Evolutionary conservation across 441 rosid genomes (phyloP), one percentile per base, ranked within the genome.

Genomic region (Gossypium lobatum): DNA sequence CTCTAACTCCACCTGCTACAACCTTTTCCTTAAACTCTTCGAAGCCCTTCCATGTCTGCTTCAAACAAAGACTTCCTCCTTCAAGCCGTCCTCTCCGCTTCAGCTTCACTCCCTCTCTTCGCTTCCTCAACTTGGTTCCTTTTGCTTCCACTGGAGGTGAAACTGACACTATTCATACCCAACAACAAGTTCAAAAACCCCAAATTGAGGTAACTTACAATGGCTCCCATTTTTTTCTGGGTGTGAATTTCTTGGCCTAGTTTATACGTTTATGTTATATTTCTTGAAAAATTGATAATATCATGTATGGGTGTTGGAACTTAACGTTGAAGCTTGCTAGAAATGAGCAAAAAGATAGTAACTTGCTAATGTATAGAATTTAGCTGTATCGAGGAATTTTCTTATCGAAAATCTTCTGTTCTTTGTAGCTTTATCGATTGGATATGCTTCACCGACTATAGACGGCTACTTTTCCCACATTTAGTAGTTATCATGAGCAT

Each of bases 91-190:
- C 84, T 25, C 78, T 74, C 10, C 83, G 72, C 72, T 76, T 80
- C 64, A 75, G 82, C 57, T 10, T 64, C 72, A 37, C 63, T 18
- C 78, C 74, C 68, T 75, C 89, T 31, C 75, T 66, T 66, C 84
- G 89, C 48, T 85, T 85, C 60, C 62, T 58, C 3, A 88, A 80
- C 73, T 76, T 85, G 59, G 80, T 75, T 18, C 83, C 91, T 16
- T 88, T 84, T 28, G 85, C 92, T 80, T 83, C 97, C 2, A 71
- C 76, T 50, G 88, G 86, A 0, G 91, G 93, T 25, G 98, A 93
- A 63, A 76, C 91, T 1, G 89, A 85, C 74, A 81, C 88, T 37
- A 76, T 81, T 4, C 84, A 85, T 75, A 77, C 91, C 5, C 76
- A 86, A 73, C 83, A 81, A 79, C 80, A 77, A 73, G 80, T 84